Percentiles rank a stretch among this genome's conserved stretches.
Conservation (phyloP, 306 rosid genomes). For the Quercus wislizeni region DNA sequence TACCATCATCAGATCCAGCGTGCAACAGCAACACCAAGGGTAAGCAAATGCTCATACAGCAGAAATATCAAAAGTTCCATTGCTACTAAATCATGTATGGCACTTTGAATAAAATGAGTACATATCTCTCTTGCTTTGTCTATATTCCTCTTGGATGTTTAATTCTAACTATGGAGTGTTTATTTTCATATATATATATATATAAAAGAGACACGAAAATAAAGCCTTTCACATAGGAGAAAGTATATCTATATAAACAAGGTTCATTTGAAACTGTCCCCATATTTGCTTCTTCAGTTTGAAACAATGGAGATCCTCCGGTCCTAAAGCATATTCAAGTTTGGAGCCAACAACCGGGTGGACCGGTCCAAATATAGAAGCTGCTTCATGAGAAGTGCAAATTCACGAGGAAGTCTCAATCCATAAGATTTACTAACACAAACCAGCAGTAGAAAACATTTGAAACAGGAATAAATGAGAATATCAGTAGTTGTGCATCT, state of each 20-base stretch:
- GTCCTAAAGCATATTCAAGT: conserved; percentile 91
- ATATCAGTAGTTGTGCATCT: too few relatives aligned
- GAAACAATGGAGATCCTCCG: conserved; percentile 39
- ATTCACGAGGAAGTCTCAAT: conserved; percentile 84
- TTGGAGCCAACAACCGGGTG: conserved; percentile 84
- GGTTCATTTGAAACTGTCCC: too few relatives aligned
- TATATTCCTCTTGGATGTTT: too few relatives aligned
- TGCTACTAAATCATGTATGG: background rate
- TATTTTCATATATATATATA: too few relatives aligned
- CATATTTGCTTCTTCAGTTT: too few relatives aligned
- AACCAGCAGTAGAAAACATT: conserved; percentile 34
- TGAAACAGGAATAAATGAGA: background rate
- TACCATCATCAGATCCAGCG: background rate
- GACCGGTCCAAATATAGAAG: conserved; percentile 90
- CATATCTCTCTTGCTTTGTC: too few relatives aligned
- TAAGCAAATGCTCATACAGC: background rate
- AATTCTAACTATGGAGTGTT: too few relatives aligned
- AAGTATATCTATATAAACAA: too few relatives aligned
- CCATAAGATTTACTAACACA: conserved; percentile 87
- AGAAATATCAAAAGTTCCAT: background rate
- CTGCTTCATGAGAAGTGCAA: conserved; percentile 93
- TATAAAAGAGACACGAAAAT: too few relatives aligned
- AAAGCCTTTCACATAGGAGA: too few relatives aligned
- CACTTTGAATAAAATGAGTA: background rate
- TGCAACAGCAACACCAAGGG: background rate